A percentile compares a stretch with the other conserved stretches of the same genome.
Evolutionary conservation across 1,139 yeast species (phyloP).

Genomic region (Suhomyces anneliseae): DNA sequence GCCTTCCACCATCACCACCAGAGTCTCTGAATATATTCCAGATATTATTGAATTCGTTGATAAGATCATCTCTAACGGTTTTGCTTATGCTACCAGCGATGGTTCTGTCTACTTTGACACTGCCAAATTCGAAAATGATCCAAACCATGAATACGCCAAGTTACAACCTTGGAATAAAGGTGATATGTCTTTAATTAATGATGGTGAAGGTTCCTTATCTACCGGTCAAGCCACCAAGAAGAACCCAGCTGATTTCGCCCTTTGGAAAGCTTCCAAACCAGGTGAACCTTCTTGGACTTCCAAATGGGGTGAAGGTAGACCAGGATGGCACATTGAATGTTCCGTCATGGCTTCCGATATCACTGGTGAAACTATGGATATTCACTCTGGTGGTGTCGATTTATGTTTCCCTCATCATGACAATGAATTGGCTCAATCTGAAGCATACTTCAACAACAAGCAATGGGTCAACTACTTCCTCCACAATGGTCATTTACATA

Average conservation of each 20-base stretch:
- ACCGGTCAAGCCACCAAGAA: slow-evolving; percentile 55
- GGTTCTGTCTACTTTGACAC: slow-evolving; percentile 98
- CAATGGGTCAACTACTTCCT: slow-evolving; percentile 97
- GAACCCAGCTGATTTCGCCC: slow-evolving; percentile 84
- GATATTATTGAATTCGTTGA: slow-evolving; percentile 82
- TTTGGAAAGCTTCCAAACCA: slow-evolving; percentile 95
- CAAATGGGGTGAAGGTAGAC: slow-evolving; percentile 97
- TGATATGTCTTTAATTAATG: slow-evolving; percentile 78
- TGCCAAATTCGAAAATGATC: slow-evolving; percentile 67
- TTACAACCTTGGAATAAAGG: slow-evolving; percentile 98
- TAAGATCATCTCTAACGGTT: slow-evolving; percentile 73
- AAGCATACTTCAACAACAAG: slow-evolving; percentile 81
- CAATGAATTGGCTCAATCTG: slow-evolving; percentile 95
- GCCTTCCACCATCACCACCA: slow-evolving; percentile 81
- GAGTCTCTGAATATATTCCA: slow-evolving; percentile 97
- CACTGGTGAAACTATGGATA: slow-evolving; percentile 81
- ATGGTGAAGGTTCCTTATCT: slow-evolving; percentile 91
- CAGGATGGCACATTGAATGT: slow-evolving; percentile 99
- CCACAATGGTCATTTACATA: slow-evolving; percentile 96
- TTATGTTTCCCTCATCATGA: slow-evolving; percentile 99
- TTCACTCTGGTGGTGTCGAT: slow-evolving; percentile 97
- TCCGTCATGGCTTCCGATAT: slow-evolving; percentile 97
- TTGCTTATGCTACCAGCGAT: slow-evolving; percentile 75
- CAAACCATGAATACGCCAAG: slow-evolving; percentile 85
- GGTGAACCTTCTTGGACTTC: slow-evolving; percentile 98